Conservation (phyloP, 2,329 filamentous ascomycete genomes). For the Xylaria sp. region DNA sequence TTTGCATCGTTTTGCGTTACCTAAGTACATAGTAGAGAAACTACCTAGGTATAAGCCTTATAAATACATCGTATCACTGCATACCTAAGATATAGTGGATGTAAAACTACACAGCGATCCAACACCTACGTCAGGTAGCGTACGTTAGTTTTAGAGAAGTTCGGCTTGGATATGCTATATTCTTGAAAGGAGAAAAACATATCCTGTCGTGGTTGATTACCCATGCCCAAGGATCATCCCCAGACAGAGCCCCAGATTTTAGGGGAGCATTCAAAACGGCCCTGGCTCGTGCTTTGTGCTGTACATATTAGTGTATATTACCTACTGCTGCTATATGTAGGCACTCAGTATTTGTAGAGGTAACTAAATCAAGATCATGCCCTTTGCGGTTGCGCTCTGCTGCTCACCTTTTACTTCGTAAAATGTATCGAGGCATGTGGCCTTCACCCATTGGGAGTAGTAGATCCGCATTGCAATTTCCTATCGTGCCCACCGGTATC, state of each 20-base stretch:
- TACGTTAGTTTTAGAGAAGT: not conserved
- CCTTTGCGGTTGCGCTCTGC: not conserved
- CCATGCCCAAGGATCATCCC: not conserved
- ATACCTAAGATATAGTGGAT: not conserved
- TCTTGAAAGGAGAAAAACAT: not conserved
- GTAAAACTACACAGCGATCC: not conserved
- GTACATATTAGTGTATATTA: not conserved
- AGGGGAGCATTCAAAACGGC: conserved; percentile 7
- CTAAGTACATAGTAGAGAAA: no score
- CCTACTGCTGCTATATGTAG: no score
- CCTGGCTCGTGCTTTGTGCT: conserved; percentile 8
- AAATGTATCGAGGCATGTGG: conserved; percentile 3
- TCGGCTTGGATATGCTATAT: not conserved
- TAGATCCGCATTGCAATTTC: conserved; percentile 10
- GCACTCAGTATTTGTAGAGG: no score
- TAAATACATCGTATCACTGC: not conserved
- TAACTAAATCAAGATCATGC: no score
- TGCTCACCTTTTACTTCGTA: not conserved
- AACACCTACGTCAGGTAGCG: not conserved
- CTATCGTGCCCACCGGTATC: conserved; percentile 7
- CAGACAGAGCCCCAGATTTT: conserved; percentile 17
- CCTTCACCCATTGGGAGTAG: conserved; percentile 10
- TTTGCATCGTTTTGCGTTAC: no score
- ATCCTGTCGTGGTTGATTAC: not conserved
- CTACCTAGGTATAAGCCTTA: no score